phyloP scores from a whole-genome alignment of 2,329 filamentous ascomycete genomes.

The Aspergillus neoniger region DNA sequence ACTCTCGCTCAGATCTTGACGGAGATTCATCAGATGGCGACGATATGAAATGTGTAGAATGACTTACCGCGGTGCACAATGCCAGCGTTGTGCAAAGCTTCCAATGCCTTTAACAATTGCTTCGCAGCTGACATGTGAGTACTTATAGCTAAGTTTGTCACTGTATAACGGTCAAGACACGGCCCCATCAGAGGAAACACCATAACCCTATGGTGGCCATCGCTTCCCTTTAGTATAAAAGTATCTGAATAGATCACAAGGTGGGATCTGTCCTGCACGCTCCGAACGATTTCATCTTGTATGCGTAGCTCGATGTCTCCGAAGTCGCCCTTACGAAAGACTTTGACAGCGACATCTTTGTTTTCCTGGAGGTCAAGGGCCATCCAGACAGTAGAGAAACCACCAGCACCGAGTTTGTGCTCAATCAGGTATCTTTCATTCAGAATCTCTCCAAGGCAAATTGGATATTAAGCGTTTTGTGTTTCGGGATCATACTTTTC shows the following conservation, averaged over 20 bases:
- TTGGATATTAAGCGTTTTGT: slow-evolving; percentile 20
- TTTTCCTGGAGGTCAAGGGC: slow-evolving; percentile 24
- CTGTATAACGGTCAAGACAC: slow-evolving; percentile 14
- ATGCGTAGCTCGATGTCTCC: slow-evolving; percentile 22
- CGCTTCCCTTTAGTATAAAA: slow-evolving; percentile 21
- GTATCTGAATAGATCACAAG: slow-evolving; percentile 25
- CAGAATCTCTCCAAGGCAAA: slow-evolving; percentile 23
- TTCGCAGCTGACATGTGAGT: slow-evolving; percentile 31
- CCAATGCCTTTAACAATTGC: slow-evolving; percentile 29
- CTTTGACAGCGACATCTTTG: slow-evolving; percentile 28
- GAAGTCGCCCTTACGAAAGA: slow-evolving; percentile 21
- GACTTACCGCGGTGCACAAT: slow-evolving; percentile 31
- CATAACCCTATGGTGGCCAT: slow-evolving; percentile 21
- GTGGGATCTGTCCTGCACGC: slow-evolving; percentile 20
- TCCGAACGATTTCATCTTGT: slow-evolving; percentile 24
- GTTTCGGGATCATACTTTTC: slow-evolving; percentile 19
- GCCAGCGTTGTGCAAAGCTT: slow-evolving; percentile 29
- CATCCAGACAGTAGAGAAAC: slow-evolving; percentile 31
- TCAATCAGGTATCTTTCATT: slow-evolving; percentile 27
- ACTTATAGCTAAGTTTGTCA: slow-evolving; percentile 20
- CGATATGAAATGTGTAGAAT: no score
- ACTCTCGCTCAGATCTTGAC: slow-evolving; percentile 29
- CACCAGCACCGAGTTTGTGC: slow-evolving; percentile 28
- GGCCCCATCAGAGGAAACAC: slow-evolving; percentile 28
- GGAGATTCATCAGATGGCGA: slow-evolving; percentile 14